Base-by-base conservation (phyloP, 352 stramenopile genomes). In the Globisporangium recalcitrans region DNA sequence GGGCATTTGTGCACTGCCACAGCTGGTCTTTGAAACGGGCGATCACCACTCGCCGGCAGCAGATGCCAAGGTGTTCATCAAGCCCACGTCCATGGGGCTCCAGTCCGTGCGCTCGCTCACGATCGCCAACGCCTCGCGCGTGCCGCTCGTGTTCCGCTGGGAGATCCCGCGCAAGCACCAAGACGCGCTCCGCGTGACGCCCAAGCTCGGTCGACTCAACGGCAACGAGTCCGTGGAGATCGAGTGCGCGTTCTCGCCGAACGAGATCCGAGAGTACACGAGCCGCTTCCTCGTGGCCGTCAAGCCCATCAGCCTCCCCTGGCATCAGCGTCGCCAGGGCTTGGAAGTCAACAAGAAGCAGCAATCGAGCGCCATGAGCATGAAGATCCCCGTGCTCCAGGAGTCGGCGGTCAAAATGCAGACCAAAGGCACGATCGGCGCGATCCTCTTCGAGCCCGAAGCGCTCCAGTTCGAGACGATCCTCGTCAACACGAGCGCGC, bases 111-210 rank as follows among this genome's bases (percentile, higher is more conserved):
- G 78, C 1, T 64, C 70, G 0, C 68, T 96, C 19, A 61, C 75
- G 19, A 64, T 97, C 24, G 51, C 80, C 3, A 97, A 97, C 62
- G 70, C 62, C 10, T 96, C 88, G 31, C 80, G 91, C 4, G 78
- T 97, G 42, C 91, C 91, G 16, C 78, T 97, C 10, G 83, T 96
- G 36, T 96, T 85, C 66, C 74, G 76, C n/a, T 93, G 80, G 74
- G 74, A 89, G 6, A 49, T 96, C 3, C 86, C 88, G 29, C 57
- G 65, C 47, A 78, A 82, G 48, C 66, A 88, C 49, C 55, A 85
- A 13, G 68, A 69, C 44, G 70, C 89, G 1, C 92, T 97, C 49
- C 65, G 73, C 3, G 65, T 96, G 22, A 75, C 69, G 0, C 88
- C 90, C 0, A 78, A 81, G 29, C 71, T 92, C 19, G 87, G 88